Base-by-base conservation (phyloP, 73 alveolate genomes). In the Paraurostyla sp. region DNA sequence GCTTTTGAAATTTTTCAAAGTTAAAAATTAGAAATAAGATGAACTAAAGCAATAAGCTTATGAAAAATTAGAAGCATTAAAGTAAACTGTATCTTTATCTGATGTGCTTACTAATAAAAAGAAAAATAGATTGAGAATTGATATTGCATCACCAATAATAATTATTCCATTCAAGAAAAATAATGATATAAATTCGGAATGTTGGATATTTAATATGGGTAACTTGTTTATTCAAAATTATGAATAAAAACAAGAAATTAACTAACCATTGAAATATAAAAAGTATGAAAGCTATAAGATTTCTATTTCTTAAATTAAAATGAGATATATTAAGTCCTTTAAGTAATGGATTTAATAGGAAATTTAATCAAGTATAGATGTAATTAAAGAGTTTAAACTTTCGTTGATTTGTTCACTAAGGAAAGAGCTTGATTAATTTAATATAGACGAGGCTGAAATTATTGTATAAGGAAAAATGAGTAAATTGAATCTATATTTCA, bases 181-280 rank as follows among this genome's bases (percentile, higher is more conserved):
- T 48, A 75, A 71, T 41, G 85, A 65, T 38, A 50, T 43, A 15
- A 50, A 69, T 41, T 62, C 85, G 9, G 81, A 80, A 6, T 57
- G 83, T 30, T 87, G 86, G 83, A 62, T 87, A 0, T 38, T 87
- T 42, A 87, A 87, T 36, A 69, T 76, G 75, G 93, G 93, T 11
- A 59, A 71, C 65, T 57, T 87, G 25, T 15, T 57, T 0, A 11
- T 87, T 16, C 25, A 62, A 54, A 62, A 46, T 51, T 62, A 56
- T 25, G 85, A 63, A 0, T n/a, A 49, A 25, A 56, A 65, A 36
- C 2, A 9, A 20, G 50, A 40, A 0, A 27, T 2, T 29, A 30
- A 49, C 60, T 9, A n/a, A n/a, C n/a, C n/a, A n/a, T n/a, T n/a
- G n/a, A n/a, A 11, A 56, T 20, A 18, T 22, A 45, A 46, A 32